Conservation (phyloP, 2,329 filamentous ascomycete genomes). For the Ceratocystis smalleyi region DNA sequence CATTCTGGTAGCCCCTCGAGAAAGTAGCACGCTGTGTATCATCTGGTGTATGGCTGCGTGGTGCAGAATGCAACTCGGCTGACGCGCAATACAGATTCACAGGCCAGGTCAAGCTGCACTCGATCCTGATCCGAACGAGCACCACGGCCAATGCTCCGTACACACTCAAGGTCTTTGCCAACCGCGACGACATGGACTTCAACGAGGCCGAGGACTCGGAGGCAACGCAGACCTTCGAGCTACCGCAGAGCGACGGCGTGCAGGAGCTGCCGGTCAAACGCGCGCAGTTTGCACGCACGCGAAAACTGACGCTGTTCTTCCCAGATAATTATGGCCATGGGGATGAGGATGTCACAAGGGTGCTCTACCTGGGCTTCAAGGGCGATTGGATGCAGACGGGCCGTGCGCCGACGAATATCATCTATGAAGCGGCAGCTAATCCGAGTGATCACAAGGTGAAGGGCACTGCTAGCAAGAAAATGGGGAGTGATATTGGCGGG, state of each 20-base stretch:
- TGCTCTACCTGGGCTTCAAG: conserved; percentile 81
- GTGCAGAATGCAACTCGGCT: not conserved
- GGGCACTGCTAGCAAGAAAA: conserved; percentile 38
- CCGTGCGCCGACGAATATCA: conserved; percentile 53
- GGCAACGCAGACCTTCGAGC: conserved; percentile 60
- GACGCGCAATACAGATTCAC: conserved; percentile 52
- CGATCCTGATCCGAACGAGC: conserved; percentile 70
- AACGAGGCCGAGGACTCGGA: conserved; percentile 50
- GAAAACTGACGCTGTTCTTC: conserved; percentile 70
- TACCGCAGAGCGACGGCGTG: conserved; percentile 63
- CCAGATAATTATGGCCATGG: conserved; percentile 76
- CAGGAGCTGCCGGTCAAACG: conserved; percentile 80
- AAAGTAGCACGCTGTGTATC: too few relatives aligned
- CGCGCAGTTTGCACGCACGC: conserved; percentile 77
- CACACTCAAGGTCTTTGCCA: conserved; percentile 76
- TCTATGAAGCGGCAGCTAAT: conserved; percentile 90
- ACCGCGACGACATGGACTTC: conserved; percentile 80
- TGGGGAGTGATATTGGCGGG: conserved; percentile 40
- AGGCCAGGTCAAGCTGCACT: conserved; percentile 82
- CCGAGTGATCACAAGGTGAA: conserved; percentile 67
- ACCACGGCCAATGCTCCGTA: conserved; percentile 54
- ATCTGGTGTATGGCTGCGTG: too few relatives aligned
- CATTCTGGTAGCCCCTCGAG: too few relatives aligned
- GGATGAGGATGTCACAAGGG: conserved; percentile 61
- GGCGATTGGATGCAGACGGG: conserved; percentile 85